phyloP scores from a whole-genome alignment of 2,329 filamentous ascomycete species.

The Sporothrix humicola region DNA sequence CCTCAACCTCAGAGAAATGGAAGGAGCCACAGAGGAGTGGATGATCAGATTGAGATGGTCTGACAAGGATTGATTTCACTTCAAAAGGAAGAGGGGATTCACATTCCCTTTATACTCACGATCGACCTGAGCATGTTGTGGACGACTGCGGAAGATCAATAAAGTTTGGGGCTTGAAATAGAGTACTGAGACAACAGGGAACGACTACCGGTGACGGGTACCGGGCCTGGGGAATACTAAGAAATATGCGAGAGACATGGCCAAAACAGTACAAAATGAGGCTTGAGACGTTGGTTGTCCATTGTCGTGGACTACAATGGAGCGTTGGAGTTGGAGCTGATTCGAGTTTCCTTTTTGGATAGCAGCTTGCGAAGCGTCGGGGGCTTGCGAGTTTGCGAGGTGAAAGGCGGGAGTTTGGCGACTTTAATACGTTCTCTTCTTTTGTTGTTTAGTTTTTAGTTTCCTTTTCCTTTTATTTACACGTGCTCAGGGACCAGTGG shows the following conservation, averaged over 20 bases:
- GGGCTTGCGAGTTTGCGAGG: not conserved
- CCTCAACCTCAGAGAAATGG: no score
- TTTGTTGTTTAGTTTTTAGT: not conserved
- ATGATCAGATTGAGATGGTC: not conserved
- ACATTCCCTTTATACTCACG: not conserved
- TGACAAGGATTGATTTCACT: no score
- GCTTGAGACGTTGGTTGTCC: not conserved
- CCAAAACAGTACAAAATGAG: not conserved
- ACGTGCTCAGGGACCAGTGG: not conserved
- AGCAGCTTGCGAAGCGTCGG: not conserved
- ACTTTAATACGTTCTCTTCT: not conserved
- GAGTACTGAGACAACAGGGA: not conserved
- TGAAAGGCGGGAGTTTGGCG: not conserved
- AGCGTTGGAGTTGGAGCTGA: not conserved
- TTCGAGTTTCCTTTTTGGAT: not conserved
- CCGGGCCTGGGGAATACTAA: not conserved
- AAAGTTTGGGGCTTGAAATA: not conserved
- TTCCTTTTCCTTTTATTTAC: not conserved
- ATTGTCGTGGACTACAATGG: not conserved
- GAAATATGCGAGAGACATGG: not conserved
- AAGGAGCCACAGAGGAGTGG: not conserved
- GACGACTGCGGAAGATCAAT: not conserved
- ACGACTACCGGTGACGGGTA: not conserved
- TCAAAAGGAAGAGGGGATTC: not conserved
- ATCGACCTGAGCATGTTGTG: not conserved